Evolutionary conservation across 108 stramenopile species (phyloP).

Genomic region (Bacterosira constricta): DNA sequence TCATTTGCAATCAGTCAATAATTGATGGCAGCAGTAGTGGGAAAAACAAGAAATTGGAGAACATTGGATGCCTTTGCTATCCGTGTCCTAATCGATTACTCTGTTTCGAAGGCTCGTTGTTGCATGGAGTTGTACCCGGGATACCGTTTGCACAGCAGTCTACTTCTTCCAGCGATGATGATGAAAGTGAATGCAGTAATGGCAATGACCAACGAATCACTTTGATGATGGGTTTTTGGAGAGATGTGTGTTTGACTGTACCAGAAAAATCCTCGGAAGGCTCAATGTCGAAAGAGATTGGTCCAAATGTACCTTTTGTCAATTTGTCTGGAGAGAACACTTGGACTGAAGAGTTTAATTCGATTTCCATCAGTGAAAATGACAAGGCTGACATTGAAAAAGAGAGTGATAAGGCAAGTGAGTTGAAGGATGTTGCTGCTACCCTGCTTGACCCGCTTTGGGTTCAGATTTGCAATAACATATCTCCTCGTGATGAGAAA

Average conservation of each 20-base stretch:
- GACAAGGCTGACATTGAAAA: not conserved
- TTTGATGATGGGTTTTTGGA: constrained; percentile 67
- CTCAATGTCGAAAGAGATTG: not conserved
- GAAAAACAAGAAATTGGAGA: not conserved
- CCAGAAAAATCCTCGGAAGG: not conserved
- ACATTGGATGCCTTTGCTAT: constrained; percentile 54
- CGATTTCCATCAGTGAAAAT: not conserved
- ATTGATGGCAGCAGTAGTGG: not conserved
- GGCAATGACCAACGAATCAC: constrained; percentile 48
- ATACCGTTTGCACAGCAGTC: constrained; percentile 20
- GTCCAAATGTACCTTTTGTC: constrained; percentile 32
- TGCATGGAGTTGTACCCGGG: constrained; percentile 70
- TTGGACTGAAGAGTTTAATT: constrained; percentile 10
- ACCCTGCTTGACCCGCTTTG: constrained; percentile 27
- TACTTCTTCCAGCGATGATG: constrained; percentile 1
- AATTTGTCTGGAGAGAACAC: not conserved
- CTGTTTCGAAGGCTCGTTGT: constrained; percentile 57
- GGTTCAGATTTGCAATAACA: not conserved
- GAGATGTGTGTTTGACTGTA: constrained; percentile 4
- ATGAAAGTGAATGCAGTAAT: not conserved
- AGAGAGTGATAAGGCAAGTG: not conserved
- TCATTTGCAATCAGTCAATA: constrained; percentile 46
- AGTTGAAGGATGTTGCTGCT: not conserved
- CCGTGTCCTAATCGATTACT: constrained; percentile 43
- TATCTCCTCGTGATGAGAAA: not conserved